Conservation (phyloP, 768 basidiomycete species). For the Phlebiopsis gigantea region DNA sequence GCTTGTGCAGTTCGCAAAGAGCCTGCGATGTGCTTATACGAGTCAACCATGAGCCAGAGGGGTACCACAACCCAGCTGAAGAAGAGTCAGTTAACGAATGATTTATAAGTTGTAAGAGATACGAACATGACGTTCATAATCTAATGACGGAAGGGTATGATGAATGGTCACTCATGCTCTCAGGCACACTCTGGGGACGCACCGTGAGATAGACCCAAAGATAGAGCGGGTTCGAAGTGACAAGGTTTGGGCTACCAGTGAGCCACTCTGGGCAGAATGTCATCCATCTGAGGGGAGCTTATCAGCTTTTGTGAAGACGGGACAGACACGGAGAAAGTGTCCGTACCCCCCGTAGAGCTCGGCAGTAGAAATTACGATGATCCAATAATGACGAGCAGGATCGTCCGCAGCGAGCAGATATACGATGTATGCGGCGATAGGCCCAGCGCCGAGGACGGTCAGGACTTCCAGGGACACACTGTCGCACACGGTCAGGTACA, state of each 20-base stretch:
- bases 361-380: constrained; percentile 67
- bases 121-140: constrained; percentile 79
- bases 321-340: neutral
- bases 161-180: neutral
- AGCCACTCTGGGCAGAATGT: constrained; percentile 88
- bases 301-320: neutral
- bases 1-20: constrained; percentile 41
- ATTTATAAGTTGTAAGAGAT: neutral
- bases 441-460: constrained; percentile 75
- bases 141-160: constrained; percentile 29
- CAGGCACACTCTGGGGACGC: constrained; percentile 25
- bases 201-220: constrained; percentile 82
- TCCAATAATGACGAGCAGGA: constrained; percentile 72
- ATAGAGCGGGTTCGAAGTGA: constrained; percentile 64
- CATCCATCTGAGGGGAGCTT: constrained; percentile 50
- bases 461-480: constrained; percentile 74
- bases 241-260: constrained; percentile 63
- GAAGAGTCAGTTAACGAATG: constrained; percentile 9
- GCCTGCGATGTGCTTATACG: constrained; percentile 63
- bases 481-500: neutral
- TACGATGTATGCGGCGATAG: constrained; percentile 68
- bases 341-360: constrained; percentile 74
- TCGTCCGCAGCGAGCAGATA: constrained; percentile 60
- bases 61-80: constrained; percentile 78
- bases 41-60: constrained; percentile 70